Evolutionary conservation across 306 rosid genomes (phyloP), one percentile per base, ranked within the genome.

Genomic region (Astragalus membranaceus): DNA sequence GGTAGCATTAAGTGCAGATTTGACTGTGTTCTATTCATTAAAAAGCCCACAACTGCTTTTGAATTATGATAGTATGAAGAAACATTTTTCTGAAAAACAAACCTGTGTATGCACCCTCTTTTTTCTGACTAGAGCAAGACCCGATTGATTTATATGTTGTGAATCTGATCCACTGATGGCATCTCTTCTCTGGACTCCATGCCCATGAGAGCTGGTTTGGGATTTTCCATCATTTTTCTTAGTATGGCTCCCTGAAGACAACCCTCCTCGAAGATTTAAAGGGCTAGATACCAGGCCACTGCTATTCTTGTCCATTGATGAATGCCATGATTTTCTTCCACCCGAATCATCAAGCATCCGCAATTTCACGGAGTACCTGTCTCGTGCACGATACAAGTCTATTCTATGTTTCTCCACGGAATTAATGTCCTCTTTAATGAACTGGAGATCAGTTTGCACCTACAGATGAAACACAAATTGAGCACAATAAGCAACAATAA

Each of bases 371-470:
- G 86, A 79, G 74, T 79, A 82, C 67, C 84, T 72, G 57, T 94
- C 97, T 72, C 85, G 87, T 39, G 97, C 91, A 55, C 85, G 85
- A 79, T 77, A 87, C 75, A 94, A 69, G 10, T 86, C 96, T 84
- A 91, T 86, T 84, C 96, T 84, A 77, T 89, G 97, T 75, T 89
- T 88, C 83, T 94, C 99, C 49, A 88, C 97, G 14, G 92, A 67
- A 80, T 74, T 75, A 83, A 94, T 74, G 82, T 91, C 99, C 76
- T 88, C 97, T 80, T 94, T 94, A 35, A 94, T 80, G 80, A 87
- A 94, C 74, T 86, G 97, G 70, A 91, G 99, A 85, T 94, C 96
- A 60, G 80, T 77, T 87, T 94, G 97, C 71, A 89, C 91, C 99
- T 94, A 67, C 15, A 83, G 58, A 69, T 35, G 68, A 63, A 74